Evolutionary conservation across 2,329 filamentous ascomycete genomes (phyloP), one percentile per base, ranked within the genome.

Genomic region (Phialemoniopsis sp.): DNA sequence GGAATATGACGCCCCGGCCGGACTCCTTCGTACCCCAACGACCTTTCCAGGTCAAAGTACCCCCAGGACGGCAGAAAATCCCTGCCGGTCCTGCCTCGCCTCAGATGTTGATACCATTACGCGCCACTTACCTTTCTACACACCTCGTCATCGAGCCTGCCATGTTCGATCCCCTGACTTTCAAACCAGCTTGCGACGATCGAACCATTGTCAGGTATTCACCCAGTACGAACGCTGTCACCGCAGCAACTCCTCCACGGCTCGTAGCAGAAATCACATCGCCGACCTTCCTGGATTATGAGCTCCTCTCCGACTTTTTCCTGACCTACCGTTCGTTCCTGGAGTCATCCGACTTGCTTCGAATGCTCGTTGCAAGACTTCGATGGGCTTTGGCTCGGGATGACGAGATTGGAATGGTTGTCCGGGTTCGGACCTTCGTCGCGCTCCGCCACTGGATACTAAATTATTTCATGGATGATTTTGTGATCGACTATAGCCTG

Each of bases 391-490:
- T 96, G 36, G 78, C 78, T 35, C 78, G 87, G 40, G 69, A 77
- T 34, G 88, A 95, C 56, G 89, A 96, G 57, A 81, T 83, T 41
- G 93, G 93, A 30, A 87, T 89, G 56, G 88, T 98, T 38, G 93
- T 96, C n/a, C 81, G 91, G 36, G 94, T 98, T 13, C 80, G 93
- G 32, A 94, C 90, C 0, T 98, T 97, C 66, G 93, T 96, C 18
- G 93, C 93, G 8, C 73, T 97, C 33, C 82, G 93, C 41, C 93
- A 98, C 62, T 98, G 93, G 93, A 90, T 97, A 41, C 66, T 98
- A 46, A 98, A 98, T 60, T 98, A 98, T 62, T 98, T 97, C 50
- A 76, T 87, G 40, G 93, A 98, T 56, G 93, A 98, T 57, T 98
- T 95, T 58, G 79, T 94, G 31, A 64, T 84, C 17, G 81, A 90